Percentiles rank a stretch among this genome's conserved stretches.
Evolutionary conservation across 192 early-diverging fungal genomes (phyloP).

Genomic region (Mortierella claussenii): DNA sequence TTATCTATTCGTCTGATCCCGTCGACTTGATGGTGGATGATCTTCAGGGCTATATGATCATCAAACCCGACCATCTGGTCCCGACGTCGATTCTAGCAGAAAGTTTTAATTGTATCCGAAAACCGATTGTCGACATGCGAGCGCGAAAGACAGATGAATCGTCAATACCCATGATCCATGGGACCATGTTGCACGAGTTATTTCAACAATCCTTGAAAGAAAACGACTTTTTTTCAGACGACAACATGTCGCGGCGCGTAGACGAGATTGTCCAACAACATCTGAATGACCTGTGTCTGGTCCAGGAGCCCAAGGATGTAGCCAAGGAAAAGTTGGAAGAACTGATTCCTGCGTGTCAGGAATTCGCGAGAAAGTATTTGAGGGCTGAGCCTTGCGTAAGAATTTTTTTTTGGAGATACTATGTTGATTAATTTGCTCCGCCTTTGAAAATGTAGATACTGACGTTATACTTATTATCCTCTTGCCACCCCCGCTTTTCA

Average conservation of each 20-base stretch:
- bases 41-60: conserved; percentile 66
- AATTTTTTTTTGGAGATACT: no score
- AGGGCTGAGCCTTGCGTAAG: conserved; percentile 31
- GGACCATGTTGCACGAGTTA: conserved; percentile 85
- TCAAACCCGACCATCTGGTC: conserved; percentile 86
- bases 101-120: conserved; percentile 79
- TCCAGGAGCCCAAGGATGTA: conserved; percentile 69
- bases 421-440: no score
- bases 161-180: conserved; percentile 71
- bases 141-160: conserved; percentile 56
- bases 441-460: no score
- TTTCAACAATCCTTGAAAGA: conserved; percentile 73
- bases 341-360: conserved; percentile 60
- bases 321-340: conserved; percentile 62
- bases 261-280: conserved; percentile 60
- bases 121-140: conserved; percentile 79
- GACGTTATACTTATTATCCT: not conserved
- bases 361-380: conserved; percentile 58
- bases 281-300: conserved; percentile 77
- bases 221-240: conserved; percentile 75
- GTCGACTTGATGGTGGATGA: conserved; percentile 66
- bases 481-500: not conserved
- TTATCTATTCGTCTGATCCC: conserved; percentile 17
- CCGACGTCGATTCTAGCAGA: conserved; percentile 81
- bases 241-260: conserved; percentile 59